phyloP scores from a whole-genome alignment of 164 flowering plant species.

The Stephania japonica region DNA sequence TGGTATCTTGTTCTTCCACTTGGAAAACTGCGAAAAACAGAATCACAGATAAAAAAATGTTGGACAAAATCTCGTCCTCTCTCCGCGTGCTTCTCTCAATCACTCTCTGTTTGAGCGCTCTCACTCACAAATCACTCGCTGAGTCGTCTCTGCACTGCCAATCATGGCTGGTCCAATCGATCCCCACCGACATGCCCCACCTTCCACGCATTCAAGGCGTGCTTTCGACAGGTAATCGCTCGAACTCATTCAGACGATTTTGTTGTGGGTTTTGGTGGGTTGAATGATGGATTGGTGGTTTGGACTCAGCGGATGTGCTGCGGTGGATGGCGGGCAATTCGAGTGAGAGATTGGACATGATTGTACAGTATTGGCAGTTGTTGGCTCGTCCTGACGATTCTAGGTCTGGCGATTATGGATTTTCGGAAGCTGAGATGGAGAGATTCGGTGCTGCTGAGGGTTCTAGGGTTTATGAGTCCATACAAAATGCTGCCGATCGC shows the following conservation, averaged over 20 bases:
- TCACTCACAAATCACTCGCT: conserved; percentile 3
- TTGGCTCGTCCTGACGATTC: conserved; percentile 54
- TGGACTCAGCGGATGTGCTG: conserved; percentile 59
- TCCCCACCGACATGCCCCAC: conserved; percentile 82
- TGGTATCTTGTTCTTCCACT: too few relatives aligned
- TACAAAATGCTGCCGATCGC: conserved; percentile 75
- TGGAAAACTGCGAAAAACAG: neutral
- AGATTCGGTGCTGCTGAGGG: conserved; percentile 70
- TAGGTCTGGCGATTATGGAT: conserved; percentile 89
- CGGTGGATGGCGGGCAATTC: conserved; percentile 87
- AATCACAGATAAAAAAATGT: neutral
- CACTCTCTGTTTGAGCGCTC: neutral
- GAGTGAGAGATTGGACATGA: conserved; percentile 52
- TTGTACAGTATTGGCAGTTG: conserved; percentile 91
- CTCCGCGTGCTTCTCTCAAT: neutral
- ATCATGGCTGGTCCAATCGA: conserved; percentile 92
- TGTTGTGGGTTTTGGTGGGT: neutral
- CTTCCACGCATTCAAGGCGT: conserved; percentile 74
- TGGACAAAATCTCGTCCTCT: neutral
- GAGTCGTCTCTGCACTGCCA: conserved; percentile 38
- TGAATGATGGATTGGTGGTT: neutral
- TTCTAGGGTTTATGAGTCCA: conserved; percentile 41
- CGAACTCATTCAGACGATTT: neutral
- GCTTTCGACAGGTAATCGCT: conserved; percentile 55
- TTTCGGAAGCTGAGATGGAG: conserved; percentile 54